Base-by-base conservation (phyloP, 2,329 filamentous ascomycete species). In the Botrytis aclada region DNA sequence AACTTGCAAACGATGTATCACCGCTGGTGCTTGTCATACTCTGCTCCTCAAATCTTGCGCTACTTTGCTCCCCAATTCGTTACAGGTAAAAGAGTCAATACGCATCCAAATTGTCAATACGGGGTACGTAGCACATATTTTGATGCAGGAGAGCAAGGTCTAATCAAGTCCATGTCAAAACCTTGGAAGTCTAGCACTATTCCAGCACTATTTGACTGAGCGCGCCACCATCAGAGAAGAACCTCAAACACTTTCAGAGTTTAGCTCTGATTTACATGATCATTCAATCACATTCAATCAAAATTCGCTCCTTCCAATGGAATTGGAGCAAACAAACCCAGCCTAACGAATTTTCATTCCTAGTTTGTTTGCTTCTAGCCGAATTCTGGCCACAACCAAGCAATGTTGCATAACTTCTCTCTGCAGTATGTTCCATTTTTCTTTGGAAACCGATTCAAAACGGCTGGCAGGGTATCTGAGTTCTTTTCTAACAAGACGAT, bases 1-100 rank as follows among this genome's bases (percentile, higher is more conserved):
- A 76, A 66, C 66, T 63, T 34, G 75, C 18, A 66, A 75, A 77
- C 37, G 76, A 78, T 74, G 73, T 76, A 76, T 60, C 25, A 60
- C 62, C 63, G 61, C 39, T 43, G 60, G 63, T 61, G 29, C 29
- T 58, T 51, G 65, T 58, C 47, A 56, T 22, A 69, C 65, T 41
- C 58, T 22, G 47, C 25, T 60, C 29, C 10, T 47, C 25, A 51
- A 64, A 60, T 54, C 51, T 29, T 54, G 29, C 29, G 25, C 37
- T 58, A 29, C 70, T 39, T 39, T 32, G 34, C 34, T 69, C 64
- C 51, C 47, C 47, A 58, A 67, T 56, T 39, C 39, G 67, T 70
- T 70, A 63, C 41, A 72, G 63, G 51, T 67, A 69, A 51, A 54
- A n/a, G 65, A 34, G 60, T 32, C n/a, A 56, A 56, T 56, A 56